Evolutionary conservation across 768 basidiomycete species (phyloP), one percentile per base, ranked within the genome.

Genomic region (Udeniomyces megalosporus): DNA sequence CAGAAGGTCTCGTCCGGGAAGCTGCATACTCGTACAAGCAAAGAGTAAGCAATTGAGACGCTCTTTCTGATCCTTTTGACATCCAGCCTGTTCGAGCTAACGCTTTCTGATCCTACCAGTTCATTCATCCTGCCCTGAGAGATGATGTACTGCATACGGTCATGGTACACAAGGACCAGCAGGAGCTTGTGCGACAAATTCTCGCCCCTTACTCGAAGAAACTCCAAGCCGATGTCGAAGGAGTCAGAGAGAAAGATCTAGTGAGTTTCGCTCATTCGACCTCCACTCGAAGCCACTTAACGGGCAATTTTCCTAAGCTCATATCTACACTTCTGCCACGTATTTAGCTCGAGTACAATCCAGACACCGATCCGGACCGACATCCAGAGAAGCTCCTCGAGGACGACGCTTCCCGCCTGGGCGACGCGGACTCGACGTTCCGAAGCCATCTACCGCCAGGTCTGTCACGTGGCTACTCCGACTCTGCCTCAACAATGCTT

Each of bases 121-220:
- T 97, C 75, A 87, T 92, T 1, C 95, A 99, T 72, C 92, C 95
- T 1, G 86, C 91, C 17, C 78, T 99, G 51, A 82, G 90, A 67
- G 74, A 80, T 14, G 88, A 92, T 58, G 78, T 93, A 50, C 87
- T 91, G 35, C 74, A 68, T 65, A 71, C 72, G 0, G 66, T 61
- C 42, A 58, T 60, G 52, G 63, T 65, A 15, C 63, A 65, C 58
- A 54, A 50, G 45, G 63, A 65, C 44, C 63, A 65, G 62, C 56
- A 63, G 58, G 62, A 63, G 42, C 62, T 63, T 28, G 62, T 63
- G 3, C 62, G 62, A 20, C 38, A 57, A 29, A 50, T 63, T 29
- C 62, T 63, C 26, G 56, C 62, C 3, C 47, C 55, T 6, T 63
- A 63, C 56, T 58, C 56, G n/a, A 35, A 42, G 24, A 58, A 52